Evolutionary conservation across 1,139 yeast genomes (phyloP).

Genomic region (Kodamaea sp.): DNA sequence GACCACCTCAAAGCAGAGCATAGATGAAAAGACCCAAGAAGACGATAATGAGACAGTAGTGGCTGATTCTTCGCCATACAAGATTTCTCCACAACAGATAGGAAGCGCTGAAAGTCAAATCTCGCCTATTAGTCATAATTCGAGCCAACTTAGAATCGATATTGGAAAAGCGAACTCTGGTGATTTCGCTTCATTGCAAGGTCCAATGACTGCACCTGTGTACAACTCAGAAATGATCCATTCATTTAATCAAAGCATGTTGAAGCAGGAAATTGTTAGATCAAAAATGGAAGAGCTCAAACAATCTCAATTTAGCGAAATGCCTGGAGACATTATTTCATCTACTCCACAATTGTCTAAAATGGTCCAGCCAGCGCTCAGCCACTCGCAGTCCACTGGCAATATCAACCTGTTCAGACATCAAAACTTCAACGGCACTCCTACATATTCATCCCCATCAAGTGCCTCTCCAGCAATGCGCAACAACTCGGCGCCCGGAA

Average conservation of each 20-base stretch:
- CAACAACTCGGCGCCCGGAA: slow-evolving; percentile 6
- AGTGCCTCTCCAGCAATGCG: slow-evolving; percentile 6
- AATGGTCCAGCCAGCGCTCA: slow-evolving; percentile 10
- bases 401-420: slow-evolving; percentile 14
- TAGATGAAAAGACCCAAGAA: slow-evolving; percentile 9
- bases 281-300: slow-evolving; percentile 4
- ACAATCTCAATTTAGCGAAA: slow-evolving; percentile 1
- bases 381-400: slow-evolving; percentile 16
- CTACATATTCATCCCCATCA: slow-evolving; percentile 5
- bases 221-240: slow-evolving; percentile 27
- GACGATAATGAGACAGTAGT: slow-evolving; percentile 45
- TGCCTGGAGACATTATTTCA: neutral
- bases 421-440: slow-evolving; percentile 3
- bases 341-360: neutral
- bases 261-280: slow-evolving; percentile 16
- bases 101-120: slow-evolving; percentile 1
- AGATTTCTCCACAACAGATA: slow-evolving; percentile 21
- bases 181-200: slow-evolving; percentile 15
- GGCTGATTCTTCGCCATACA: slow-evolving; percentile 43
- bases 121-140: slow-evolving; percentile 12
- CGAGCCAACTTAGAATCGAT: slow-evolving; percentile 21
- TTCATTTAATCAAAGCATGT: slow-evolving; percentile 17
- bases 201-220: slow-evolving; percentile 41
- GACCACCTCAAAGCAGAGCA: neutral
- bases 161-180: slow-evolving; percentile 15